Evolutionary conservation across 2,329 filamentous ascomycete genomes (phyloP), one percentile per base, ranked within the genome.

Genomic region (Aureobasidium leucospermi): DNA sequence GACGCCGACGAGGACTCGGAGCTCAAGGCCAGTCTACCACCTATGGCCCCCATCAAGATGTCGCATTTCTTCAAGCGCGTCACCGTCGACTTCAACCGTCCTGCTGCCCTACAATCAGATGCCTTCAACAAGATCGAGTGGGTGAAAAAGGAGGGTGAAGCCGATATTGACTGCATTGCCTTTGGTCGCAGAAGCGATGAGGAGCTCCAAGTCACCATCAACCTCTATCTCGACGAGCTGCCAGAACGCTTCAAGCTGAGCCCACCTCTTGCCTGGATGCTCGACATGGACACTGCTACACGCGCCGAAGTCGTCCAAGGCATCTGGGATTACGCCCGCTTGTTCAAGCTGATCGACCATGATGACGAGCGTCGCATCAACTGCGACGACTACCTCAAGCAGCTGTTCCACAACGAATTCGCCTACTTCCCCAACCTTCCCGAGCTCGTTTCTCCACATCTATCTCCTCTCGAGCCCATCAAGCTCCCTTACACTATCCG

Each of bases 171-270:
- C 74, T 88, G 89, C 70, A 78, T 99, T 46, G 88, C 91, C 45
- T 97, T 99, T 71, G 90, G 95, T 77, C 85, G 94, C 58, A 90
- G 88, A 67, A 88, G 90, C 36, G 94, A 99, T 70, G 91, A 96
- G 72, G 96, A 96, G 67, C 80, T 89, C 66, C 96, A 96, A 70
- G 85, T 96, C 65, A 92, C 85, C 10, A 88, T 99, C 75, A 96
- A 92, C 68, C 81, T 99, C 36, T 82, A 84, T 63, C 83, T 90
- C 13, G 89, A 96, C 68, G 92, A 97, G 71, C 84, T 85, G 13
- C 91, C 90, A 0, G 93, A 97, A 72, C 83, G 91, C 59, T 96
- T 88, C 71, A 84, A 85, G 66, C 76, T 97, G 29, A 94, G 86
- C 73, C 85, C 87, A 52, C 84, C 86, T 60, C 78, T 99, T 47